These are phyloP conservation scores for Trypanosoma rangeli DNA, from an alignment of 208 protist species.

Conservation along the genomic window DNA sequence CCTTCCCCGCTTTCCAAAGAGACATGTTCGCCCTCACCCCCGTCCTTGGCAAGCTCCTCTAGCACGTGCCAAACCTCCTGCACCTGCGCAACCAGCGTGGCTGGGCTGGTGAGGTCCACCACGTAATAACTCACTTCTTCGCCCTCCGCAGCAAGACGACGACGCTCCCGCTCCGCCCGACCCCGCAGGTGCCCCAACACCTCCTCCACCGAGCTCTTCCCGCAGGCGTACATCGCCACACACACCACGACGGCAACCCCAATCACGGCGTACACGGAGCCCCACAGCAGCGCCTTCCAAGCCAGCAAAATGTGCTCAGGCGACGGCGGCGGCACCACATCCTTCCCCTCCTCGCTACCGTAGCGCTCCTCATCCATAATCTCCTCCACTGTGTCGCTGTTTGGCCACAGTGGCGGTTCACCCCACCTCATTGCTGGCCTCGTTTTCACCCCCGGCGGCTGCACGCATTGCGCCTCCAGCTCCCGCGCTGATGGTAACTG, in stretches of 20 bases:
- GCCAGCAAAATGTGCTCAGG: conserved; percentile 64
- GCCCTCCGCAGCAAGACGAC: conserved; percentile 28
- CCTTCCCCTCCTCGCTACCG: conserved; percentile 15
- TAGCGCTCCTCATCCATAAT: conserved; percentile 33
- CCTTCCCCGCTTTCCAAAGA: background rate
- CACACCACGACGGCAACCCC: conserved; percentile 40
- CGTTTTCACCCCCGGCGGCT: background rate
- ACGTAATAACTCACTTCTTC: conserved; percentile 53
- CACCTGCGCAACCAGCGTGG: conserved; percentile 45
- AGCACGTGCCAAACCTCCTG: conserved; percentile 57
- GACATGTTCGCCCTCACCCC: conserved; percentile 2
- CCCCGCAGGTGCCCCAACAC: conserved; percentile 45
- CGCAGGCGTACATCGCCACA: conserved; percentile 58
- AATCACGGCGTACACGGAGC: conserved; percentile 60
- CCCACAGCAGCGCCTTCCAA: conserved; percentile 70
- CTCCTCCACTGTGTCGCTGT: conserved; percentile 27
- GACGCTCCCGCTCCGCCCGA: conserved; percentile 42
- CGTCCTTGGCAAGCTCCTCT: conserved; percentile 38
- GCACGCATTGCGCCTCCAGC: conserved; percentile 53
- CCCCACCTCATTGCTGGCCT: background rate
- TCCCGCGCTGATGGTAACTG: conserved; percentile 64
- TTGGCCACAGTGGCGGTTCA: conserved; percentile 21
- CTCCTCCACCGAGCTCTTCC: conserved; percentile 40
- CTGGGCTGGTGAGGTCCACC: conserved; percentile 63
- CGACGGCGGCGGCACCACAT: conserved; percentile 6